Percentiles rank a stretch among this genome's conserved stretches.
Evolutionary conservation across 768 basidiomycete genomes (phyloP).

Genomic region (Boletus coccyginus): DNA sequence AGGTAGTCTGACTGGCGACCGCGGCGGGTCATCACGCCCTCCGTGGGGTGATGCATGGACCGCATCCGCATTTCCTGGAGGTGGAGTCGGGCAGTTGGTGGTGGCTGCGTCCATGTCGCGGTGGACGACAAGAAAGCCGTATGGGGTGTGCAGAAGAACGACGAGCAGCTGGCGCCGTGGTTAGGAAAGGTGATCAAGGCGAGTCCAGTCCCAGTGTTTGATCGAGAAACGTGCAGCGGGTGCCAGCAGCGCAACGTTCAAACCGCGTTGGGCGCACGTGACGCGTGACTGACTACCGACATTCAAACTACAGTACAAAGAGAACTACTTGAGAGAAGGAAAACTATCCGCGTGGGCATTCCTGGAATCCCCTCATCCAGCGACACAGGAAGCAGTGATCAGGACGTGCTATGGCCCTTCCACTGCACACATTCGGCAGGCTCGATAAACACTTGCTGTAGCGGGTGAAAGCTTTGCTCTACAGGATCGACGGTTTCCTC

Average conservation of each 20-base stretch:
- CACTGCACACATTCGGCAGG: background rate
- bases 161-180: background rate
- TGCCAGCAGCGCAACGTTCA: constrained; percentile 15
- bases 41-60: constrained; percentile 43
- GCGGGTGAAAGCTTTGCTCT: background rate
- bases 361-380: background rate
- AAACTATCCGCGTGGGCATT: background rate
- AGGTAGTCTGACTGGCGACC: constrained; percentile 52
- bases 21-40: constrained; percentile 50
- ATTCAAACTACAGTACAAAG: constrained; percentile 9
- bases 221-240: constrained; percentile 12
- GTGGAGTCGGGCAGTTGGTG: constrained; percentile 27
- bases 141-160: background rate
- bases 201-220: constrained; percentile 1
- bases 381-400: background rate
- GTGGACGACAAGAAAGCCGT: background rate
- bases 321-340: constrained; percentile 2
- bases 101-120: constrained; percentile 18
- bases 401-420: background rate
- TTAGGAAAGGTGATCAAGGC: background rate
- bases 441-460: background rate
- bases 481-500: constrained; percentile 16
- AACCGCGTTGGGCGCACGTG: constrained; percentile 33
- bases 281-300: constrained; percentile 4
- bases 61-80: constrained; percentile 37